phyloP scores from a whole-genome alignment of 371 early-diverging fungal genomes.

The Astathelohania contejeani region DNA sequence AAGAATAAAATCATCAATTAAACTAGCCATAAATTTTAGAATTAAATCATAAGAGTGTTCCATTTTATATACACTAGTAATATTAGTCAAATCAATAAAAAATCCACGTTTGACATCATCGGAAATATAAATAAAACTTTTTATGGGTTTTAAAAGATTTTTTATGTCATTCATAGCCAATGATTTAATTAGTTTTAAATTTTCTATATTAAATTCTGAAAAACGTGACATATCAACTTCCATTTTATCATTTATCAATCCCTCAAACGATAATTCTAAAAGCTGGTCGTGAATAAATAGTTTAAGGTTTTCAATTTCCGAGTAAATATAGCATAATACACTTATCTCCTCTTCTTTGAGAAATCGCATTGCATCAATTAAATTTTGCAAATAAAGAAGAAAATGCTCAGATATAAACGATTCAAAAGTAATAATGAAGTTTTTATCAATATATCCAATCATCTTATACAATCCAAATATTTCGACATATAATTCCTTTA shows the following conservation, averaged over 20 bases:
- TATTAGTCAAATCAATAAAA: too few relatives aligned
- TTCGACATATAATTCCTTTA: conserved; percentile 25
- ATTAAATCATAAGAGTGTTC: too few relatives aligned
- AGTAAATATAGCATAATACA: conserved; percentile 20
- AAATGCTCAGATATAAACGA: conserved; percentile 17
- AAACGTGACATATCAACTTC: conserved; percentile 1
- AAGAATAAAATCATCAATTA: conserved; percentile 31
- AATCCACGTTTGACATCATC: too few relatives aligned
- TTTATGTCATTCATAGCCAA: conserved; percentile 23
- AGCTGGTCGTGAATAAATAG: conserved; percentile 15
- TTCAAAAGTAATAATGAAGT: background rate
- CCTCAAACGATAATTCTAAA: conserved; percentile 19
- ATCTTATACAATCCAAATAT: conserved; percentile 8
- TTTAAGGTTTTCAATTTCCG: conserved; percentile 30
- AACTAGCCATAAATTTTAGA: background rate
- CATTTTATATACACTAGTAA: too few relatives aligned
- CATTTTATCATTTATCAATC: background rate
- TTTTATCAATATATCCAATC: conserved; percentile 6
- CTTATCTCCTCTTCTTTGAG: conserved; percentile 37
- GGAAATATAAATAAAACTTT: too few relatives aligned
- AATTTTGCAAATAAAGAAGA: conserved; percentile 4
- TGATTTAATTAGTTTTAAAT: conserved; percentile 28
- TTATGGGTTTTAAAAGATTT: conserved; percentile 14
- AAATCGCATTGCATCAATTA: conserved; percentile 31
- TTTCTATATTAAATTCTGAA: conserved; percentile 17